Percentiles rank a stretch among this genome's conserved stretches.
These are phyloP conservation scores for Parafenestella ontariensis DNA, from an alignment of 2,329 filamentous ascomycete genomes.

Conservation along the genomic window DNA sequence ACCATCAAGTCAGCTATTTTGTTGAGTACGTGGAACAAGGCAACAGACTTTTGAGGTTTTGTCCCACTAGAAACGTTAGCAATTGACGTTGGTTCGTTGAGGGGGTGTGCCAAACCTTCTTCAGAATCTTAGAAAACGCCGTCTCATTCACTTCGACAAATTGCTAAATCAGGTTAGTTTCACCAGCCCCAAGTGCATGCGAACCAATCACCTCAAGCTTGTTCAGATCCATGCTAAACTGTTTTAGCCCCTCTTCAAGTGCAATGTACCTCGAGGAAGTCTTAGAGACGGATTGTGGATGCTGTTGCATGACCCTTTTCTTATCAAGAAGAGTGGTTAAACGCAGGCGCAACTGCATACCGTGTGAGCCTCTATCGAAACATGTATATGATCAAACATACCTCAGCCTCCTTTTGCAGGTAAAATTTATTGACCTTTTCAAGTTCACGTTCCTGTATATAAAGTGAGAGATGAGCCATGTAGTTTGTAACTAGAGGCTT, in stretches of 20 bases:
- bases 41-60: slow-evolving; percentile 86
- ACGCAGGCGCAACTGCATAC: slow-evolving; percentile 82
- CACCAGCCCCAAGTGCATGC: slow-evolving; percentile 6
- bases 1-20: slow-evolving; percentile 41
- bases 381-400: slow-evolving; percentile 52
- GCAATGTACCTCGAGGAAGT: slow-evolving; percentile 93
- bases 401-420: slow-evolving; percentile 96
- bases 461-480: slow-evolving; percentile 9
- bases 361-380: slow-evolving; percentile 20
- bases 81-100: background rate
- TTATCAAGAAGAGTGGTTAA: slow-evolving; percentile 93
- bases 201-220: slow-evolving; percentile 73
- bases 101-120: slow-evolving; percentile 69
- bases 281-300: slow-evolving; percentile 77
- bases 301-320: slow-evolving; percentile 87
- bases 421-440: slow-evolving; percentile 99
- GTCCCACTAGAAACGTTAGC: slow-evolving; percentile 75
- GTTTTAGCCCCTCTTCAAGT: slow-evolving; percentile 93
- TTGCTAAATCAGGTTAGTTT: slow-evolving; percentile 65
- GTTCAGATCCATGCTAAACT: slow-evolving; percentile 95
- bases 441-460: slow-evolving; percentile 83
- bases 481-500: slow-evolving; percentile 45
- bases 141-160: slow-evolving; percentile 99
- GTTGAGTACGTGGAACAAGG: slow-evolving; percentile 20
- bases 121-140: slow-evolving; percentile 97